Base-by-base conservation (phyloP, 164 flowering plant genomes). In the Cinnamomum chago region DNA sequence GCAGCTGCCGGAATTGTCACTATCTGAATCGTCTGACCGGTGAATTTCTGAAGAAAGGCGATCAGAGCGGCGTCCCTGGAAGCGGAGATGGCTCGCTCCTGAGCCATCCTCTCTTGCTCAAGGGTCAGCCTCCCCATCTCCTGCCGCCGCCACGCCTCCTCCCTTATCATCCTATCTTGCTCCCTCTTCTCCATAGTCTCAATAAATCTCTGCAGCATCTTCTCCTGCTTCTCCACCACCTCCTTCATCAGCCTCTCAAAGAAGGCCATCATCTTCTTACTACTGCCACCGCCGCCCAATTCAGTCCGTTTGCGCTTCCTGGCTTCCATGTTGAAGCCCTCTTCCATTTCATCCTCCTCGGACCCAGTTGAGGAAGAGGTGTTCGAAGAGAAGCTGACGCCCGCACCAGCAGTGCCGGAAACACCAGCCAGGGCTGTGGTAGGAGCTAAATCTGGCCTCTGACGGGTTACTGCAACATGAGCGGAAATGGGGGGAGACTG, bases 71-170 rank as follows among this genome's bases (percentile, higher is more conserved):
- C 87, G 69, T 92, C 94, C 27, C 90, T 84, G 0, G 92, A 82
- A 9, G 94, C 89, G n/a, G 92, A 81, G 51, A 84, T 77, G 33
- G 88, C 86, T 5, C 93, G 76, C 68, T 92, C 97, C 55, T 88
- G 91, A 25, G 92, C 85, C 80, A 85, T 74, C 28, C 86, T 75
- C 30, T 88, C 92, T 67, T 89, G 94, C 70, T 90, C 94, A 1
- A 84, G 80, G 58, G 67, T 72, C 3, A 89, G 66, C 73, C 94
- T 82, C 0, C 86, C 83, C 85, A 85, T 84, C 80, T 92, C 93
- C 71, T 90, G 92, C 30, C 82, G 79, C 83, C 80, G 89, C 97
- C 97, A 92, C 18, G 89, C 89, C 35, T 92, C 97, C 75, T 90
- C 97, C 68, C 93, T 79, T 2, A 83, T 80, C 84, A 85, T 79